Conservation (phyloP, 371 early-diverging fungal genomes). For the Syncephalastrum contaminatum region DNA sequence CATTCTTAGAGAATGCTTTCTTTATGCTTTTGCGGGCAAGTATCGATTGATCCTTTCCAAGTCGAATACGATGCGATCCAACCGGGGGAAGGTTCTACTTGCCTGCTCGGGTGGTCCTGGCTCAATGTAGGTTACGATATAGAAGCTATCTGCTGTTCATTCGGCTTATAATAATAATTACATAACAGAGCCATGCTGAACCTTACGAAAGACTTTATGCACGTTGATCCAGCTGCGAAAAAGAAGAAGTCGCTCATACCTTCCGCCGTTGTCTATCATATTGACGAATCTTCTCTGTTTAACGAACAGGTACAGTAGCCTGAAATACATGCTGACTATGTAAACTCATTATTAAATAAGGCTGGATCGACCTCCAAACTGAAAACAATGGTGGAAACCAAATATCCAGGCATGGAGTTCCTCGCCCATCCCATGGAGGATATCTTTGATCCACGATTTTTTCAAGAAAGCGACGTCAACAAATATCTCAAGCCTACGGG, state of each 20-base stretch:
- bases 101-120: conserved; percentile 88
- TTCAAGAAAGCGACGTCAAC: conserved; percentile 14
- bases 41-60: conserved; percentile 63
- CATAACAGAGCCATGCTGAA: conserved; percentile 54
- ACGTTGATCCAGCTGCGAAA: conserved; percentile 43
- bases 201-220: conserved; percentile 60
- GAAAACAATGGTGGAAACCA: conserved; percentile 26
- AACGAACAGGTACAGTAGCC: conserved; percentile 25
- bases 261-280: conserved; percentile 65
- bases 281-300: conserved; percentile 71
- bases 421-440: conserved; percentile 30
- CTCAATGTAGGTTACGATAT: conserved; percentile 59
- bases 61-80: conserved; percentile 36
- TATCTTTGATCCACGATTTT: conserved; percentile 28
- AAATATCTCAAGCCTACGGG: conserved; percentile 21
- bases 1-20: conserved; percentile 57
- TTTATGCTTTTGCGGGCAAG: conserved; percentile 62
- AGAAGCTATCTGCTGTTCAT: background rate
- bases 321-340: background rate
- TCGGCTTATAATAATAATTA: background rate
- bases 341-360: too few species aligned
- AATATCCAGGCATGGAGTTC: conserved; percentile 28
- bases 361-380: conserved; percentile 13
- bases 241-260: conserved; percentile 55
- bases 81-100: conserved; percentile 58